Evolutionary conservation across 2,329 filamentous ascomycete genomes (phyloP), one percentile per base, ranked within the genome.

Genomic region (Ampelomyces quisqualis): DNA sequence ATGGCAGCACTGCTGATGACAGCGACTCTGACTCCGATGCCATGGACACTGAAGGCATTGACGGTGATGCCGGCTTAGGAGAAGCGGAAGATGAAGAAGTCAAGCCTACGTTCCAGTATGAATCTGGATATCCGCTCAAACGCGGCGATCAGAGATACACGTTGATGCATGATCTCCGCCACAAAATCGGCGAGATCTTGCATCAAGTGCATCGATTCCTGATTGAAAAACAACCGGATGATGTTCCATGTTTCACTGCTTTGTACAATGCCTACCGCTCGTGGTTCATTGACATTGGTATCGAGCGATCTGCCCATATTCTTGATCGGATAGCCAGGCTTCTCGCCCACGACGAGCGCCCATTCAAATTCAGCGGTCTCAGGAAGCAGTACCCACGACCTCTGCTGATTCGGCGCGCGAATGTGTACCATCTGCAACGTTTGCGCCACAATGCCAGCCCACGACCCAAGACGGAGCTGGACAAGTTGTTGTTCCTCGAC

Each of bases 261-360:
- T 72, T 98, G 2, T 98, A 95, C 69, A 86, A 86, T 15, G 88
- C 91, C 1, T 98, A 96, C 66, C 80, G 89, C 29, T 93, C 88
- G 7, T 98, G 90, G 90, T 97, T 98, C 58, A 90, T 95, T 1
- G 93, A 98, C 60, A 90, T 98, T 27, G 93, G 94, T 13, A 94
- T 96, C 45, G 93, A 98, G 70, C 80, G 91, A 45, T 96, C 91
- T 13, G 91, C 93, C 0, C 93, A 96, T 65, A 88, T 94, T 2
- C 75, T 97, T 7, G 93, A 98, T 65, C 80, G 93, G 14, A 84
- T 97, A 10, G 81, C 86, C 4, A 81, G 90, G 38, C 78, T 98
- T 1, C 86, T 96, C 63, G 84, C 85, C 57, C 85, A 88, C 5
- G 93, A 98, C 58, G 86, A 90, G 45, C 82, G 88, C 17, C 87